Evolutionary conservation across 768 basidiomycete genomes (phyloP), one percentile per base, ranked within the genome.

Genomic region (Cyathus striatus): DNA sequence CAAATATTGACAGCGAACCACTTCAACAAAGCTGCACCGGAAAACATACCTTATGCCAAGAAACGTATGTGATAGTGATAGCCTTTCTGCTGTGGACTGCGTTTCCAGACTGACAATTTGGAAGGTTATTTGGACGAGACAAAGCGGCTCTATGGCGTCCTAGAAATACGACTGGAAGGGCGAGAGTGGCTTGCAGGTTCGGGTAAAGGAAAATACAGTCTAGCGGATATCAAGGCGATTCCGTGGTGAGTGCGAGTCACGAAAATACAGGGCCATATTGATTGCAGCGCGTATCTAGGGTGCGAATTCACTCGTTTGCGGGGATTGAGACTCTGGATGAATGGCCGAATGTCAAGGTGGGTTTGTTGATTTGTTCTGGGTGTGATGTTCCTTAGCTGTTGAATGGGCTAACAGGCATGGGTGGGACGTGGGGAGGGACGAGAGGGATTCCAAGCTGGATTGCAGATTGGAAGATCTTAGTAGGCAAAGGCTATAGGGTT

Each of bases 171-270:
- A 18, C 75, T 94, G n/a, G 60, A 69, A 35, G 77, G 70, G 41
- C 76, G 86, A 14, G 89, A 92, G 30, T 94, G 75, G 59, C 78
- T 95, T 13, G 89, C 76, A 14, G 90, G 92, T n/a, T 65, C 81
- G 9, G 83, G 78, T 0, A 68, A 69, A 42, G 87, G 86, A 20
- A 81, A 76, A 51, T 78, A 73, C 56, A 79, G 72, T 30, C 61
- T 92, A 37, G 91, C 86, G 5, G 88, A 90, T 53, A 63, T 86
- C 44, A 90, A 89, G 44, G 69, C 70, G 3, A 55, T 76, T 43
- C 70, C 84, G 3, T 89, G 85, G 86, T 81, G 47, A 45, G 60
- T 46, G 16, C 25, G 27, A 5, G 7, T 13, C 4, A 0, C 3
- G 16, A 38, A 16, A 12, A 13, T 44, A 30, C 21, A 23, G 17